These are phyloP conservation scores for Lactifluus subvellereus DNA, from an alignment of 768 basidiomycete genomes.

Conservation along the genomic window DNA sequence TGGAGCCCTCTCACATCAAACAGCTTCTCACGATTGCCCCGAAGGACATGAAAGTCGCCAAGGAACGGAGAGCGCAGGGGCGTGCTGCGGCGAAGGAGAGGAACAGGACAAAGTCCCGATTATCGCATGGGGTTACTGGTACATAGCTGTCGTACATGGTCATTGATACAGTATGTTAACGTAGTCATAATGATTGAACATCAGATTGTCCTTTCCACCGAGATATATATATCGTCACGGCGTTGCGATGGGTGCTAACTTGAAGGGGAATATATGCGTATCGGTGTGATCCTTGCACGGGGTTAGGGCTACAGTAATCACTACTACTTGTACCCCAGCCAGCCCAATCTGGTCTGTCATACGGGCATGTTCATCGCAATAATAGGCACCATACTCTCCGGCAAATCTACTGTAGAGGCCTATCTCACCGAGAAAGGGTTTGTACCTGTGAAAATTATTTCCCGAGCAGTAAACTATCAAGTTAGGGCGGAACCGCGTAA, in stretches of 20 bases:
- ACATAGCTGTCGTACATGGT: not conserved
- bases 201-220: not conserved
- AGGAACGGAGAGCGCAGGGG: slow-evolving; percentile 47
- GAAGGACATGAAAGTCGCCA: slow-evolving; percentile 69
- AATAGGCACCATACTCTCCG: slow-evolving; percentile 56
- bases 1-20: slow-evolving; percentile 74
- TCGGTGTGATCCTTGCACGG: not conserved
- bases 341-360: not conserved
- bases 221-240: not conserved
- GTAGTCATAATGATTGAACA: not conserved
- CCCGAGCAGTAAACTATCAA: not conserved
- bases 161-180: not conserved
- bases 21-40: slow-evolving; percentile 74
- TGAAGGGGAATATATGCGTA: not conserved
- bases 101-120: slow-evolving; percentile 12
- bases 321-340: not conserved
- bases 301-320: not conserved
- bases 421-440: slow-evolving; percentile 26
- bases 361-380: slow-evolving; percentile 60
- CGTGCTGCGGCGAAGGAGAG: slow-evolving; percentile 44
- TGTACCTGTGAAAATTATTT: slow-evolving; percentile 9
- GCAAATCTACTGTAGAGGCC: slow-evolving; percentile 28
- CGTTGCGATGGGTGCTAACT: too few species aligned
- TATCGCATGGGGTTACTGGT: not conserved
- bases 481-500: not conserved